Conservation (phyloP, 148 eudicot genomes). For the Polygonum maritimum region DNA sequence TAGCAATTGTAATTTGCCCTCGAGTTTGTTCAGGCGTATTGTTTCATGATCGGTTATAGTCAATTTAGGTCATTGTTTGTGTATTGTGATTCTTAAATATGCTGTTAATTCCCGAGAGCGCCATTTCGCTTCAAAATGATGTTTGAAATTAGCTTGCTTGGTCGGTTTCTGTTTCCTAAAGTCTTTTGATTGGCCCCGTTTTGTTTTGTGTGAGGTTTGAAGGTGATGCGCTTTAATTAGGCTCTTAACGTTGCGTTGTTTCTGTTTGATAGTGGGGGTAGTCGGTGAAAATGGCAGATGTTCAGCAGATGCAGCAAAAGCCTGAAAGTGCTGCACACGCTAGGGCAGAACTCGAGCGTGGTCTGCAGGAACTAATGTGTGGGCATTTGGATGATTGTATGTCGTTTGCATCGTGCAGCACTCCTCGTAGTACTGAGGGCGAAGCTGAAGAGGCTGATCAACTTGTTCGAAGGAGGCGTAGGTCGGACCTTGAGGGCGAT, state of each 20-base stretch:
- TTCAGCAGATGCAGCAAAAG: conserved; percentile 64
- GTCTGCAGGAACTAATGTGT: conserved; percentile 70
- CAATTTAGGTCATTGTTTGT: conserved; percentile 15
- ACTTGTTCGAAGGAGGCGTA: conserved; percentile 73
- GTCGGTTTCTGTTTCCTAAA: neutral
- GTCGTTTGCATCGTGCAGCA: conserved; percentile 81
- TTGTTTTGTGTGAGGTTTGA: conserved; percentile 12
- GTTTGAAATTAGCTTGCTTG: neutral
- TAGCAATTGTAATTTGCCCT: neutral
- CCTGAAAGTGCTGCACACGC: conserved; percentile 52
- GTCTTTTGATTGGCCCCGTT: neutral
- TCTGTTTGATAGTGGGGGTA: conserved; percentile 12
- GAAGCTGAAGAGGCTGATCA: conserved; percentile 80
- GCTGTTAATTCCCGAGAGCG: conserved; percentile 1
- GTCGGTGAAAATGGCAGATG: conserved; percentile 46
- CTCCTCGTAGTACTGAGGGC: conserved; percentile 56
- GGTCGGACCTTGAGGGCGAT: conserved; percentile 90
- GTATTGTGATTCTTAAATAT: conserved; percentile 8
- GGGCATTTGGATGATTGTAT: conserved; percentile 81
- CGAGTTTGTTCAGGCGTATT: conserved; percentile 20
- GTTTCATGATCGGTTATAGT: conserved; percentile 12
- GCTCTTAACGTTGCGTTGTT: conserved; percentile 12
- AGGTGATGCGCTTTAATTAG: conserved; percentile 15
- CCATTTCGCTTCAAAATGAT: neutral
- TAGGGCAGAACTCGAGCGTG: conserved; percentile 61